Evolutionary conservation across 768 basidiomycete genomes (phyloP).

Genomic region (Pleurotus salmoneostramineus): DNA sequence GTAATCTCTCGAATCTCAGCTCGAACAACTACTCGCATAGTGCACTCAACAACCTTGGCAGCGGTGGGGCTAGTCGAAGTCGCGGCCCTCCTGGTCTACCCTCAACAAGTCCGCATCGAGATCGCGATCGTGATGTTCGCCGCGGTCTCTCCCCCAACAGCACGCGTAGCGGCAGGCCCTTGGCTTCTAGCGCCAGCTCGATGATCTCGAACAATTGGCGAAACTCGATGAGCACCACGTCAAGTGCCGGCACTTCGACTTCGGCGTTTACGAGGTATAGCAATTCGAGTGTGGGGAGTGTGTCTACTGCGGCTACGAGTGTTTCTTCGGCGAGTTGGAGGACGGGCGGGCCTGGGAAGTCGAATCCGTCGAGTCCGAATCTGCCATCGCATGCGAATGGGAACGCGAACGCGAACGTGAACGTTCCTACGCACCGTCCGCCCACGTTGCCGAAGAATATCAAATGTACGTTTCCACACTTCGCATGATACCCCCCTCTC

Average conservation of each 20-base stretch:
- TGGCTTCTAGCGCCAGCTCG: constrained; percentile 59
- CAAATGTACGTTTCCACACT: constrained; percentile 59
- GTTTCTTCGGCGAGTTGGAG: constrained; percentile 76
- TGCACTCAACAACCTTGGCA: constrained; percentile 9
- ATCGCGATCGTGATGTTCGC: constrained; percentile 28
- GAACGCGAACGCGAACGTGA: not conserved
- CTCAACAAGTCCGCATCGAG: constrained; percentile 24
- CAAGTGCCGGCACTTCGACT: constrained; percentile 64
- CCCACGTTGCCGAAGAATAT: constrained; percentile 58
- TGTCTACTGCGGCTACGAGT: constrained; percentile 80
- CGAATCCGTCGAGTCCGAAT: constrained; percentile 14
- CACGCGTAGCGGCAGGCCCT: constrained; percentile 44
- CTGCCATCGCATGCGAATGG: not conserved
- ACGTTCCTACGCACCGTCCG: constrained; percentile 12
- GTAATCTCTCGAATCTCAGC: constrained; percentile 8
- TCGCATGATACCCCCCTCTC: not conserved
- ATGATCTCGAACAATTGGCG: constrained; percentile 73
- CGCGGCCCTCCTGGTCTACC: constrained; percentile 13
- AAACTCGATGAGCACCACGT: constrained; percentile 67
- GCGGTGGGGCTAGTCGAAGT: constrained; percentile 18
- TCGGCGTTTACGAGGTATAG: constrained; percentile 80
- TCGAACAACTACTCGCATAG: constrained; percentile 3
- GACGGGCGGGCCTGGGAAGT: constrained; percentile 32
- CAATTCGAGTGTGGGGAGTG: constrained; percentile 66
- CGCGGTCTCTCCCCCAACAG: constrained; percentile 60